These are phyloP conservation scores for Triticum dicoccoides DNA, from an alignment of 176 grass and related monocot genomes.

Conservation along the genomic window DNA sequence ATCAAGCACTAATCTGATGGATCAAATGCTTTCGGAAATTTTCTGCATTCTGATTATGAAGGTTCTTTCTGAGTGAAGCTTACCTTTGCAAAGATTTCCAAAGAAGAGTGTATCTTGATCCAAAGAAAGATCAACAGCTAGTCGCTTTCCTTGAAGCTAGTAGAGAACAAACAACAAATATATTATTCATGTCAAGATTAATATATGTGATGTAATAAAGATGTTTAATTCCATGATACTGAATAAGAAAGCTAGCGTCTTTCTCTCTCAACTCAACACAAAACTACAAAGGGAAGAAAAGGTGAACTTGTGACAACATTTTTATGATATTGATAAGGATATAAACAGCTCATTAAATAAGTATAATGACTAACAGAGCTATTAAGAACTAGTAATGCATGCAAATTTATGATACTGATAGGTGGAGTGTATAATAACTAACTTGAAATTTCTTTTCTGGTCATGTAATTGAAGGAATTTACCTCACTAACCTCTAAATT, in stretches of 20 bases:
- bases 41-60: not conserved
- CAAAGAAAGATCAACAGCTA: conserved; percentile 67
- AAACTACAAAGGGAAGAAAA: not conserved
- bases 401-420: not conserved
- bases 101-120: conserved; percentile 86
- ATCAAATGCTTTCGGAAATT: not conserved
- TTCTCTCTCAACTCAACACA: not conserved
- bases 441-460: not conserved
- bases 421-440: not conserved
- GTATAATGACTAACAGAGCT: not conserved
- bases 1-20: not conserved
- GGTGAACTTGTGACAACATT: not conserved
- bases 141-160: conserved; percentile 79
- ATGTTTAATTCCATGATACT: not conserved
- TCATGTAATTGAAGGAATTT: not conserved
- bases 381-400: not conserved
- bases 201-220: conserved; percentile 20
- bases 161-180: conserved; percentile 41
- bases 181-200: conserved; percentile 13
- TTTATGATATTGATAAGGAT: not conserved
- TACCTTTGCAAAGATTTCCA: conserved; percentile 90
- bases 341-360: not conserved
- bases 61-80: conserved; percentile 23
- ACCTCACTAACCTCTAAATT: not conserved
- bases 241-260: not conserved